Base-by-base conservation (phyloP, 371 early-diverging fungal species). In the Actinomortierella wolfii region DNA sequence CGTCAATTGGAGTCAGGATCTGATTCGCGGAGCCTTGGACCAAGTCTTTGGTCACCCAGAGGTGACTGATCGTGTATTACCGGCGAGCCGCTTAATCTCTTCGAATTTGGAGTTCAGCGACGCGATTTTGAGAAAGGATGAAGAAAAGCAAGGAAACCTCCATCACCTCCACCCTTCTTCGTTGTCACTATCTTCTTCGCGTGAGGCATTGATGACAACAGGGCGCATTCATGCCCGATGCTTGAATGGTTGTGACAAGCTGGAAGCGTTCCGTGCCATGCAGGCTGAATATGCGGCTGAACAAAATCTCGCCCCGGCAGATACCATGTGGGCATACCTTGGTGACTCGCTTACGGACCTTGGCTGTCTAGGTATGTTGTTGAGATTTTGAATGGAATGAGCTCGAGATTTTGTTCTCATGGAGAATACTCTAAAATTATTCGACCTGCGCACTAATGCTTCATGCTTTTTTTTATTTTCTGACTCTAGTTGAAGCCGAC, bases 401-500 rank as follows among this genome's bases (percentile, higher is more conserved):
- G n/a, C n/a, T n/a, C n/a, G n/a, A n/a, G n/a, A n/a, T 50, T 47
- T 29, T 52, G 28, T 28, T 52, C 49, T 51, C 1, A 26, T 25
- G 51, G 24, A 17, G 51, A 26, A 29, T 17, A 17, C 15, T 6
- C 5, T 5, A 17, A 45, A 18, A 5, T 45, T 21, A 17, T 4
- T 4, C 45, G 6, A 45, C 17, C 18, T 45, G 6, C 45, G 4
- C 17, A 45, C 4, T 21, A 45, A 6, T 11, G 34, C 11, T 11
- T 34, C 11, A 6, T 34, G 4, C 11, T 34, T 4, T 34, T 11
- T 34, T 34, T 34, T 34, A 34, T 34, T 34, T 4, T 34, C 34
- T 34, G 34, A 6, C 34, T 34, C 20, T 21, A 81, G 83, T 82
- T 8, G 58, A 79, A 52, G 80, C 84, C 1, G 76, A 83, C 54